phyloP scores from a whole-genome alignment of 2,329 filamentous ascomycete genomes.

The Ophiostoma piceae region DNA sequence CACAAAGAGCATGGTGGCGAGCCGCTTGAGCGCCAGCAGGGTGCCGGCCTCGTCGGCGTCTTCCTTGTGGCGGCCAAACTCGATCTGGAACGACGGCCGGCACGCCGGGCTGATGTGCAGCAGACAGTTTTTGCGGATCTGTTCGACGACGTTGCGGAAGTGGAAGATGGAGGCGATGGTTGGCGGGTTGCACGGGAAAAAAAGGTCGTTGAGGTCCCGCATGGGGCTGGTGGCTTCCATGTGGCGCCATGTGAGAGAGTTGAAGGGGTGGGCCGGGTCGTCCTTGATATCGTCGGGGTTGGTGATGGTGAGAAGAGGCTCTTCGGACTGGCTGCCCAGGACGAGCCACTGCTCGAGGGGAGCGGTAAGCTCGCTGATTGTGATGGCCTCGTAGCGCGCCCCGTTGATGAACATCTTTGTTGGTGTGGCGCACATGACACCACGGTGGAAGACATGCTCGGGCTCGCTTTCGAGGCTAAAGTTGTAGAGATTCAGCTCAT shows the following conservation, averaged over 20 bases:
- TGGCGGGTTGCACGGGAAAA: neutral
- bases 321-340: neutral
- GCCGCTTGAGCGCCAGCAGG: neutral
- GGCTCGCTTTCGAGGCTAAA: neutral
- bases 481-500: neutral
- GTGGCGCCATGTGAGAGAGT: neutral
- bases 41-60: neutral
- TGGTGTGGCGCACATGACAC: neutral
- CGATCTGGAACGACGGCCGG: neutral
- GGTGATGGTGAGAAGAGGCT: too few relatives aligned
- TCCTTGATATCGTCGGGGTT: neutral
- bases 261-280: neutral
- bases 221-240: neutral
- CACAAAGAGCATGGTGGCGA: neutral
- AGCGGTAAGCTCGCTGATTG: neutral
- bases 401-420: neutral
- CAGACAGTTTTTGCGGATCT: neutral
- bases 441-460: neutral
- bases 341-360: neutral
- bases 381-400: neutral
- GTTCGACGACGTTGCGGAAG: neutral
- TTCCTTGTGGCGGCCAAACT: neutral
- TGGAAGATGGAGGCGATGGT: neutral
- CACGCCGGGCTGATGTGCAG: slow-evolving; percentile 2
- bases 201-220: neutral